A percentile compares a stretch with the other conserved stretches of the same genome.
Conservation (phyloP, 768 basidiomycete species). For the Leucogyrophana mollusca region DNA sequence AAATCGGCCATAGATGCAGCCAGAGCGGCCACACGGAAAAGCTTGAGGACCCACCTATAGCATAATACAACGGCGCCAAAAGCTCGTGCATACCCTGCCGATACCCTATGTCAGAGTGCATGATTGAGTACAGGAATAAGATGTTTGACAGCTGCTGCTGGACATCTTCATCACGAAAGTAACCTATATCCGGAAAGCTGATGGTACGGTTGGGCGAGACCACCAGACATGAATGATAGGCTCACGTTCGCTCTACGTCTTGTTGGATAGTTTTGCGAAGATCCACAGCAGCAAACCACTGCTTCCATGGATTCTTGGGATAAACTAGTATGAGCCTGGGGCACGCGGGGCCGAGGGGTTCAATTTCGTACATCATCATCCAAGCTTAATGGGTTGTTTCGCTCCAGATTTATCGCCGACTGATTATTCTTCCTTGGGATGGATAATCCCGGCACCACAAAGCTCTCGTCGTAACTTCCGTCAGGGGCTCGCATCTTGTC, state of each 20-base stretch:
- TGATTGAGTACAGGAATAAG: constrained; percentile 79
- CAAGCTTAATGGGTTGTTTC: constrained; percentile 80
- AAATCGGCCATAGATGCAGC: constrained; percentile 15
- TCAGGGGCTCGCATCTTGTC: constrained; percentile 84
- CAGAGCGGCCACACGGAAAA: constrained; percentile 8
- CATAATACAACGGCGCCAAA: constrained; percentile 83
- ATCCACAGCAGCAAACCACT: constrained; percentile 90
- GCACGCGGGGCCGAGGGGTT: not conserved
- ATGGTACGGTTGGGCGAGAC: constrained; percentile 1
- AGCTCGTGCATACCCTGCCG: constrained; percentile 99
- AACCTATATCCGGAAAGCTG: constrained; percentile 94
- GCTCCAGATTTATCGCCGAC: constrained; percentile 49
- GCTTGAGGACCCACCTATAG: constrained; percentile 32
- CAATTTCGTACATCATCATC: constrained; percentile 59
- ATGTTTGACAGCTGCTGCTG: constrained; percentile 83
- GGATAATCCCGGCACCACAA: constrained; percentile 52
- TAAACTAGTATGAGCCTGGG: not conserved
- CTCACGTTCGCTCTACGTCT: constrained; percentile 95
- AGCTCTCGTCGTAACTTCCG: constrained; percentile 74
- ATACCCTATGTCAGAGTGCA: constrained; percentile 84
- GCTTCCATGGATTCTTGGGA: constrained; percentile 87
- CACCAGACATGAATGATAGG: constrained; percentile 10
- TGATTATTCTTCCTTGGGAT: constrained; percentile 30
- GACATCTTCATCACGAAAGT: constrained; percentile 76
- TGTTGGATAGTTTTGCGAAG: constrained; percentile 86